Conservation (phyloP, 345 rosid genomes). For the Camelina neglecta region DNA sequence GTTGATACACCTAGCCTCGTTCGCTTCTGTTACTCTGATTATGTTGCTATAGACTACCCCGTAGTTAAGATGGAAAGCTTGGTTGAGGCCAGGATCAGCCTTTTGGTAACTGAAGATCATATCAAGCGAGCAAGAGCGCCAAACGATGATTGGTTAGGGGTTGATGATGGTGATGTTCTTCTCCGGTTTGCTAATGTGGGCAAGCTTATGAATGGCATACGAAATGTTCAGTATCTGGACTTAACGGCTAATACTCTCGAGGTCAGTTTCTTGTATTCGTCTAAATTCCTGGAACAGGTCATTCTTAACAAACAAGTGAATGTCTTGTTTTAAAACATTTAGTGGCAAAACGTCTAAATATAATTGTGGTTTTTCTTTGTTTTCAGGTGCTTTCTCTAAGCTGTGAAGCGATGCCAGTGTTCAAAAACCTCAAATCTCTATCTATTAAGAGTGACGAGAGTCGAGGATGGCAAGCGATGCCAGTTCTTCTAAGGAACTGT, state of each 20-base stretch:
- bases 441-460: too few relatives aligned
- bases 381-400: too few relatives aligned
- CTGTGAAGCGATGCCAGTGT: too few relatives aligned
- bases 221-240: background rate
- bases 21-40: background rate
- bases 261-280: too few relatives aligned
- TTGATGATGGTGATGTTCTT: background rate
- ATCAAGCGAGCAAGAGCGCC: background rate
- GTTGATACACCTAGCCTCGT: slow-evolving; percentile 17
- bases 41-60: background rate
- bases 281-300: too few relatives aligned
- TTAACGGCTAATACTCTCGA: background rate
- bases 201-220: slow-evolving; percentile 11
- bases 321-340: too few relatives aligned
- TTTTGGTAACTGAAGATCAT: background rate
- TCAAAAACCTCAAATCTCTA: too few relatives aligned
- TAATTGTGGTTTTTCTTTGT: too few relatives aligned
- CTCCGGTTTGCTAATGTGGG: background rate
- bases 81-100: background rate
- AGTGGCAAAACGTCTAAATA: too few relatives aligned
- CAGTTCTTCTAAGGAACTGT: too few relatives aligned
- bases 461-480: background rate
- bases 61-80: background rate
- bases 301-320: too few relatives aligned
- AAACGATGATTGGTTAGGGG: background rate